Evolutionary conservation across 148 eudicot genomes (phyloP).

Genomic region (Rhododendron ovatum): DNA sequence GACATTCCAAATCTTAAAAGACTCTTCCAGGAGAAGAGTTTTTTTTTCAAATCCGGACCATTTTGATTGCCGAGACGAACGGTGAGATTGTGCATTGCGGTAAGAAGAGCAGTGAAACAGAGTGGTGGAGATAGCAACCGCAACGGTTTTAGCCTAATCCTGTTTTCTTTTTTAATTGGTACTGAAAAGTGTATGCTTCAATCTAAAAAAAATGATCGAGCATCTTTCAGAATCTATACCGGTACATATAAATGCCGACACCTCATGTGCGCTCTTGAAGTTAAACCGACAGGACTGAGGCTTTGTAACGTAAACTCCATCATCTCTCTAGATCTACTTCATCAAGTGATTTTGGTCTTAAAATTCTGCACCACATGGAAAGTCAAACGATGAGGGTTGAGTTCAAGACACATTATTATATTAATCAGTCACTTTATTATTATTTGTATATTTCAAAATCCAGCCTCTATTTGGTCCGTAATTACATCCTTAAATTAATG

Average conservation of each 20-base stretch:
- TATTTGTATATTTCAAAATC: background rate
- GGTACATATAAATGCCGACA: background rate
- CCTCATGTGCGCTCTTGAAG: background rate
- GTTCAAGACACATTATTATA: background rate
- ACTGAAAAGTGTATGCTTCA: background rate
- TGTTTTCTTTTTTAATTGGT: background rate
- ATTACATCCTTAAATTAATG: background rate
- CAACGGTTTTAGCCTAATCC: background rate
- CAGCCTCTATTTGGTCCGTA: background rate
- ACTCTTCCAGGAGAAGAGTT: no score
- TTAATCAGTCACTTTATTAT: background rate
- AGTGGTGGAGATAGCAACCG: no score
- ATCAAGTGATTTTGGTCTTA: background rate
- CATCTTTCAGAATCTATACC: background rate
- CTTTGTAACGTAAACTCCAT: background rate
- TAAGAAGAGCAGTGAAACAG: no score
- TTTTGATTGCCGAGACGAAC: no score
- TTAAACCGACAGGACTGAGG: background rate
- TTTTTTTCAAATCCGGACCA: no score
- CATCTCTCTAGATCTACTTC: background rate
- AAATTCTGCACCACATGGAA: background rate
- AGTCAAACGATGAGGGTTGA: background rate
- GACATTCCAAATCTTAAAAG: no score
- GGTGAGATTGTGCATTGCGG: no score
- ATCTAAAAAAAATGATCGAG: background rate